A percentile compares a stretch with the other conserved stretches of the same genome.
These are phyloP conservation scores for Verticillium alfalfae DNA, from an alignment of 2,329 filamentous ascomycete species.

Conservation along the genomic window DNA sequence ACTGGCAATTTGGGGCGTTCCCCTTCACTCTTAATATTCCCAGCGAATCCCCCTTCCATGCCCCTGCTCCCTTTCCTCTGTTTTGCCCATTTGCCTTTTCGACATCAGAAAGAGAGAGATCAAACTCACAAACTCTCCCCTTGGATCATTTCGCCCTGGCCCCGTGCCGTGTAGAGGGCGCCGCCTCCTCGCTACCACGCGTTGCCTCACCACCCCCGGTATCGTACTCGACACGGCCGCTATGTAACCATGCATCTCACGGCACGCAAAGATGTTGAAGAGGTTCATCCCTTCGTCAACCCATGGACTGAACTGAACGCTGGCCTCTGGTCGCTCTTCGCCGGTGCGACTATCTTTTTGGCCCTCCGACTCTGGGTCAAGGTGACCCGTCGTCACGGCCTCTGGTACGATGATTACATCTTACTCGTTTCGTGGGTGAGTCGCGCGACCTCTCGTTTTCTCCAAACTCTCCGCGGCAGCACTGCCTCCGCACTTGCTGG, in stretches of 20 bases:
- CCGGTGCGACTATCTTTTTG: slow-evolving; percentile 22
- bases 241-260: not conserved
- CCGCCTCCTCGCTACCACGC: not conserved
- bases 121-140: not conserved
- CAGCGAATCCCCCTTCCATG: not conserved
- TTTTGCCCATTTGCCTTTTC: not conserved
- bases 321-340: slow-evolving; percentile 26
- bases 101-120: not conserved
- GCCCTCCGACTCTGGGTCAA: slow-evolving; percentile 26
- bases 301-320: slow-evolving; percentile 23
- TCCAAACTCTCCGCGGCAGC: not conserved
- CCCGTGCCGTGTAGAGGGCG: not conserved
- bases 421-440: slow-evolving; percentile 29
- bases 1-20: not conserved
- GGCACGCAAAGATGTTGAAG: slow-evolving; percentile 15
- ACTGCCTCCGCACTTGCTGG: not conserved
- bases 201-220: not conserved
- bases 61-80: not conserved
- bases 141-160: not conserved
- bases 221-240: not conserved
- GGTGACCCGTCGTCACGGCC: slow-evolving; percentile 24
- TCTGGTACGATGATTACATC: slow-evolving; percentile 33
- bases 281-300: slow-evolving; percentile 19
- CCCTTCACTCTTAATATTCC: not conserved
- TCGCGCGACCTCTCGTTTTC: slow-evolving; percentile 11